Percentiles rank a stretch among this genome's conserved stretches.
These are phyloP conservation scores for Chamaecrista fasciculata DNA, from an alignment of 306 rosid species.

Conservation along the genomic window DNA sequence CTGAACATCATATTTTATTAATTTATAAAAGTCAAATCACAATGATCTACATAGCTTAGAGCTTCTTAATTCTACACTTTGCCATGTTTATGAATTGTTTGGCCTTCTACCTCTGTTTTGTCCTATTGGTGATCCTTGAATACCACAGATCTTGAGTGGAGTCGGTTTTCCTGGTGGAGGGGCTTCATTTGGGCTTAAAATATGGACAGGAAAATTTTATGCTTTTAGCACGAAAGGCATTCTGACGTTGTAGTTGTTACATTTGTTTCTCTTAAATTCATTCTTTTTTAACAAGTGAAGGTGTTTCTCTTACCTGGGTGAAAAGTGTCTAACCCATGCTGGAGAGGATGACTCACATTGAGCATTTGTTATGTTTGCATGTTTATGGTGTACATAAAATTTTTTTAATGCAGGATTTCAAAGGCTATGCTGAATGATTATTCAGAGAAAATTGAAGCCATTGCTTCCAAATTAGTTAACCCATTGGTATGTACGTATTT, in stretches of 20 bases:
- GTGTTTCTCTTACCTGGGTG: no score
- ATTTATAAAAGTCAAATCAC: not conserved
- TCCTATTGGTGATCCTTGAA: not conserved
- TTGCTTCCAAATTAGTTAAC: constrained; percentile 64
- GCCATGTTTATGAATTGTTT: not conserved
- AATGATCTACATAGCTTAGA: constrained; percentile 3
- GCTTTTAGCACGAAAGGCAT: not conserved
- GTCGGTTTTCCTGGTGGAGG: not conserved
- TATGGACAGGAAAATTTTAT: not conserved
- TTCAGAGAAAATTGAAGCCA: constrained; percentile 80
- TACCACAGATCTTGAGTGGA: not conserved
- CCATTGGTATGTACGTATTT: constrained; percentile 45
- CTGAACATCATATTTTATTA: not conserved
- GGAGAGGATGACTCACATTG: not conserved
- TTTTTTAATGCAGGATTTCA: constrained; percentile 58
- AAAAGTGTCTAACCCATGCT: not conserved
- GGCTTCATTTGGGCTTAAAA: not conserved
- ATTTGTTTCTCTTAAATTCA: not conserved
- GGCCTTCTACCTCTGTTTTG: not conserved
- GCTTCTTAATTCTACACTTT: not conserved
- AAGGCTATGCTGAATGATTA: constrained; percentile 70
- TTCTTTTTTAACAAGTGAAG: not conserved
- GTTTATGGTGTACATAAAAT: constrained; percentile 2
- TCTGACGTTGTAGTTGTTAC: not conserved
- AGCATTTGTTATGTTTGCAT: not conserved